Base-by-base conservation (phyloP, 257 asterid genomes). In the Petunia secreta region DNA sequence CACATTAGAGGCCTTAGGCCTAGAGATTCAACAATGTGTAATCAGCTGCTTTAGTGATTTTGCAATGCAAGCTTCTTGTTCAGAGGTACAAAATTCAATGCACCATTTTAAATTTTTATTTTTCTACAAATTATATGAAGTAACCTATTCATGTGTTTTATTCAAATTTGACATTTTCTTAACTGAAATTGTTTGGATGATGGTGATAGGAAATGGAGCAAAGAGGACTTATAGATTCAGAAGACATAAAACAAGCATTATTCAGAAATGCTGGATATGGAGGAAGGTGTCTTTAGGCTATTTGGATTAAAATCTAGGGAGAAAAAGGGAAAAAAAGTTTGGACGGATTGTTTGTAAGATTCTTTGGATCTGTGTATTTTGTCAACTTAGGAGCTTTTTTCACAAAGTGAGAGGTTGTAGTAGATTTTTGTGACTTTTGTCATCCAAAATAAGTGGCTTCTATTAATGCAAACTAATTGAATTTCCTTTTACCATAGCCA, bases 41-140 rank as follows among this genome's bases (percentile, higher is more conserved):
- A 84, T 91, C n/a, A 93, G 97, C 82, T 90, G 95, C 71, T 93
- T 93, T 40, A 88, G 86, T 84, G 97, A 92, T 75, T 91, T 93
- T 79, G 64, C 91, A 53, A 75, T 92, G 53, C 92, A 91, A 75
- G 98, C 98, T 83, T 91, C 97, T 73, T 91, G 94, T 86, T 87
- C 87, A 1, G 80, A 79, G 91, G 91, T 82, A 79, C 43, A 38
- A 8, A 2, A 6, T 75, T 54, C 40, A n/a, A 40, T 50, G 5
- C 76, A 69, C 41, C 58, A 36, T n/a, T 4, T 60, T 46, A 13
- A 5, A 39, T 14, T 59, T 25, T 62, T 62, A 36, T 14, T 75
- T 39, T 39, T 53, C 50, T 48, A 15, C 3, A 52, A 79, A 37
- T 48, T 62, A 37, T 50, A 25, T 44, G 73, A 77, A 36, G 2